These are phyloP conservation scores for Volvox carteri DNA, from an alignment of 163 green algal species.

Conservation along the genomic window DNA sequence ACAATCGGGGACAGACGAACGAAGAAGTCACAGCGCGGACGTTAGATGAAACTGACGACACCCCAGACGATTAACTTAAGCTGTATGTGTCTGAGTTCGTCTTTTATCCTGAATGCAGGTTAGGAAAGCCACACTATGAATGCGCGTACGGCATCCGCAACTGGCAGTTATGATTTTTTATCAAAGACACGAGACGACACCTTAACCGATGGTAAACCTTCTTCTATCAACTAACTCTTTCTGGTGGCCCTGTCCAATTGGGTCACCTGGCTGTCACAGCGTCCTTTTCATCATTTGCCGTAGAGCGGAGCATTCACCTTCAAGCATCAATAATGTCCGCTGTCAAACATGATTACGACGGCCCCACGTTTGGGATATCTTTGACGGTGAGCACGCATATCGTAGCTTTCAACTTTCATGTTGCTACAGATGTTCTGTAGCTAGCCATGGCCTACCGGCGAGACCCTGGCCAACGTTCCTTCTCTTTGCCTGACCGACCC, in stretches of 20 bases:
- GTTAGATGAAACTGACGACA: too few relatives aligned
- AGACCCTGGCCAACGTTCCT: background rate
- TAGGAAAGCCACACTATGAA: too few relatives aligned
- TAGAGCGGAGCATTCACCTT: slow-evolving; percentile 4
- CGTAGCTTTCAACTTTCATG: background rate
- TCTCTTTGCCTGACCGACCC: background rate
- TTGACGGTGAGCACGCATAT: background rate
- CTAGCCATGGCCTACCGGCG: background rate
- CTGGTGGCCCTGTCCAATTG: slow-evolving; percentile 43
- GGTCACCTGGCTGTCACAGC: slow-evolving; percentile 25
- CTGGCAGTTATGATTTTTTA: background rate
- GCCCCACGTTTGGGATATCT: slow-evolving; percentile 21
- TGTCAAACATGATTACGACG: slow-evolving; percentile 14
- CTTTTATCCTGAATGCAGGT: too few relatives aligned
- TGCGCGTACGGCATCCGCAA: background rate
- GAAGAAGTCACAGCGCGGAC: too few relatives aligned
- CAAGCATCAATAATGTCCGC: slow-evolving; percentile 17
- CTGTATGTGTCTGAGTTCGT: too few relatives aligned
- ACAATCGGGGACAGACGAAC: too few relatives aligned
- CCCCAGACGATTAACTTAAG: too few relatives aligned
- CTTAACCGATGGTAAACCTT: background rate
- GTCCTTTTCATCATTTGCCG: slow-evolving; percentile 26
- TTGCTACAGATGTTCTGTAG: slow-evolving; percentile 42
- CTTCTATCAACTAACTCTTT: background rate
- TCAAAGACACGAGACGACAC: background rate